phyloP scores from a whole-genome alignment of 768 basidiomycete species.

The Boletus pseudopeckii region DNA sequence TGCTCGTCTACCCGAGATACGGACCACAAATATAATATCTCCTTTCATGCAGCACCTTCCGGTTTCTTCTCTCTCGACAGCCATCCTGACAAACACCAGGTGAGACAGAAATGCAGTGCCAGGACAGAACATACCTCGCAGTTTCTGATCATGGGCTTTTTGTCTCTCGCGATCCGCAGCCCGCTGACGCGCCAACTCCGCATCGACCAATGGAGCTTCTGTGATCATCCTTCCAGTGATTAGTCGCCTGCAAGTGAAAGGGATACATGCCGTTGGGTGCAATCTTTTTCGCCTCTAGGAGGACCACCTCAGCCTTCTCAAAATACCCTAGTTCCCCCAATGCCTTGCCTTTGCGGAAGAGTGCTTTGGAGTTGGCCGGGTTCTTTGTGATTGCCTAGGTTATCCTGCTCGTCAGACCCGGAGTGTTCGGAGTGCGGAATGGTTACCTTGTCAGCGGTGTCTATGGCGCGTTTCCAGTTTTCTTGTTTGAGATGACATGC shows the following conservation, averaged over 20 bases:
- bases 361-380: slow-evolving; percentile 70
- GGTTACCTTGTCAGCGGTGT: slow-evolving; percentile 76
- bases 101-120: not conserved
- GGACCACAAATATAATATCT: not conserved
- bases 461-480: slow-evolving; percentile 76
- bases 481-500: slow-evolving; percentile 77
- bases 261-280: slow-evolving; percentile 50
- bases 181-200: slow-evolving; percentile 60
- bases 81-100: slow-evolving; percentile 24
- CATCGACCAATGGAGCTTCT: slow-evolving; percentile 60
- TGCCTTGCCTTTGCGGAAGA: slow-evolving; percentile 80
- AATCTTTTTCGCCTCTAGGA: slow-evolving; percentile 63
- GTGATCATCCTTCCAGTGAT: not conserved
- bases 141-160: slow-evolving; percentile 60
- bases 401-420: not conserved
- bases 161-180: slow-evolving; percentile 66
- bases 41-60: slow-evolving; percentile 7
- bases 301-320: slow-evolving; percentile 64
- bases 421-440: not conserved
- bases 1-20: not conserved
- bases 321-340: slow-evolving; percentile 72
- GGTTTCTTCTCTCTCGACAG: slow-evolving; percentile 31
- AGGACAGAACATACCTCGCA: slow-evolving; percentile 53
- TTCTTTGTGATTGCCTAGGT: slow-evolving; percentile 70
- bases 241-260: not conserved